Evolutionary conservation across 2,329 filamentous ascomycete genomes (phyloP).

Genomic region (Plenodomus tracheiphilus): DNA sequence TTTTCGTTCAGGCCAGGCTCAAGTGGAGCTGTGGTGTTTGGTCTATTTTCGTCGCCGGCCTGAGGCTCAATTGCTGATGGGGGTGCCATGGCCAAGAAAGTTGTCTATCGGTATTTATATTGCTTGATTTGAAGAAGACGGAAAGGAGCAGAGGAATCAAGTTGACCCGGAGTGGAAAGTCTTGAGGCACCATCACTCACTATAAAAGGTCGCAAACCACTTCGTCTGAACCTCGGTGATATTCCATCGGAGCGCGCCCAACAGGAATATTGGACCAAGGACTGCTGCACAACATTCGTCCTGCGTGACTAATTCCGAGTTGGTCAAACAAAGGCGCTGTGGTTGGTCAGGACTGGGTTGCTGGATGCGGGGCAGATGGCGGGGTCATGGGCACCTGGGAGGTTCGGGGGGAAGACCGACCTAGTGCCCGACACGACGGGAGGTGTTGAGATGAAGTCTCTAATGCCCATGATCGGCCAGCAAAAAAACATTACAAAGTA

Average conservation of each 20-base stretch:
- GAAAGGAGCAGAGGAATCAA: neutral
- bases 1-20: conserved; percentile 37
- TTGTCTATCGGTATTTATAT: neutral
- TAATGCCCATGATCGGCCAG: too few relatives aligned
- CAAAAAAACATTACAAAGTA: too few relatives aligned
- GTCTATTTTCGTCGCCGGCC: conserved; percentile 27
- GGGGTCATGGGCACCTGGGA: conserved; percentile 9
- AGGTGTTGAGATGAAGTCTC: too few relatives aligned
- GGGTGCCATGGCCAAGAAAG: conserved; percentile 21
- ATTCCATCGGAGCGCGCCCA: conserved; percentile 1
- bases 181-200: neutral
- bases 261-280: neutral
- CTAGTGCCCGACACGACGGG: neutral
- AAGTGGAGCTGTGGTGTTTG: conserved; percentile 32
- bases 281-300: neutral
- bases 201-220: neutral
- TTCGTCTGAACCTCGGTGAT: conserved; percentile 4
- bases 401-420: neutral
- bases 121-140: neutral
- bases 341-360: conserved; percentile 1
- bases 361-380: conserved; percentile 4
- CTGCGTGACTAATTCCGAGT: neutral
- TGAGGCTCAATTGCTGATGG: conserved; percentile 38
- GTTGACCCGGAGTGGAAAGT: neutral
- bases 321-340: conserved; percentile 1